Base-by-base conservation (phyloP, 2,329 filamentous ascomycete species). In the Colletotrichum sp. region DNA sequence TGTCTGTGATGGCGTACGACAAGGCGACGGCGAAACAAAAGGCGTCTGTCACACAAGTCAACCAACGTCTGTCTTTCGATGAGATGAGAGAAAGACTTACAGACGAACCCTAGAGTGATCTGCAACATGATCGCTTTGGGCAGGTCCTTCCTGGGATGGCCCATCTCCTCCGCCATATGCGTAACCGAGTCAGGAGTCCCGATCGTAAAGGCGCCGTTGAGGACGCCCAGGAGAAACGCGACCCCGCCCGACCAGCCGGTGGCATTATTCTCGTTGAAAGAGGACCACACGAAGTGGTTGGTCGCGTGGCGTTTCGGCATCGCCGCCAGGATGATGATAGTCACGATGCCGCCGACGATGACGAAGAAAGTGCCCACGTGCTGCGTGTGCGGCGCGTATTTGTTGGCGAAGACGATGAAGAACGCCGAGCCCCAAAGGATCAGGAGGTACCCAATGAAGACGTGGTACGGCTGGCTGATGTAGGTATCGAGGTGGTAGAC, bases 141-240 rank as follows among this genome's bases (percentile, higher is more conserved):
- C 6, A 90, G 83, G 77, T 91, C 89, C 71, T 80, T 83, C 68
- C 79, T 84, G 9, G 87, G 87, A 19, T 84, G 81, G 1, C 85
- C 90, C 25, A 92, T 89, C 82, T 93, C 91, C 81, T 93, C 91
- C 6, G 90, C 89, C 79, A 93, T 85, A 82, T 93, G 92, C 11
- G 88, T 90, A 22, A 93, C 90, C 71, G 90, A 89, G 81, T 94
- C 92, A 4, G 92, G 90, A 0, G 91, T 93, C 22, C 92, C 92
- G 30, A 94, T 90, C 25, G 91, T 91, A 80, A 92, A 94, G 13
- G 92, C 91, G 7, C 92, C 92, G 79, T 93, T 94, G 29, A 94
- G 86, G 82, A 94, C 92, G 22, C 92, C 92, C 1, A 90, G 85
- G 30, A 93, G 84, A 77, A 94, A 94, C 3, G 92, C 91, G n/a